Percentiles rank a stretch among this genome's conserved stretches.
Evolutionary conservation across 495 filamentous ascomycete genomes (phyloP).

Genomic region (Annulohypoxylon bovei): DNA sequence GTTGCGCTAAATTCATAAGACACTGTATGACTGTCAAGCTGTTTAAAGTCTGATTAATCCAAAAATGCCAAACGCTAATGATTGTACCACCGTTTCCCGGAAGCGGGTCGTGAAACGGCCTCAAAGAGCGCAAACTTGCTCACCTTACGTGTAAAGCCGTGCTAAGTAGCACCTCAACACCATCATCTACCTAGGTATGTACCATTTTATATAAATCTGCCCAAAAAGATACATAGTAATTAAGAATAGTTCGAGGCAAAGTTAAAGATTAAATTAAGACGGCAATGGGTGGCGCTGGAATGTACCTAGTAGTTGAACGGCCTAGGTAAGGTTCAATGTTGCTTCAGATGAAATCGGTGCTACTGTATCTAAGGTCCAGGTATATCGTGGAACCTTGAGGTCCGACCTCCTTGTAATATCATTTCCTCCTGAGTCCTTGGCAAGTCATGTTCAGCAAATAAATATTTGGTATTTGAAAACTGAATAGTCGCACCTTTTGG

Average conservation of each 20-base stretch:
- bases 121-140: slow-evolving; percentile 46
- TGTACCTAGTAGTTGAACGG: background rate
- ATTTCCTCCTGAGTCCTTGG: slow-evolving; percentile 6
- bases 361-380: background rate
- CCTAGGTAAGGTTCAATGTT: background rate
- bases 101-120: slow-evolving; percentile 38
- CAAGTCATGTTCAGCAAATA: background rate
- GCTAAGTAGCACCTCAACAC: background rate
- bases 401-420: background rate
- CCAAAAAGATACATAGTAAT: background rate
- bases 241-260: background rate
- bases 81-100: slow-evolving; percentile 11
- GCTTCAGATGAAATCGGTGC: background rate
- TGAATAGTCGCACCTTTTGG: background rate
- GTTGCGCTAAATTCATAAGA: background rate
- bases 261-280: background rate
- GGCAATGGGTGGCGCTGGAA: background rate
- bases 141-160: slow-evolving; percentile 18
- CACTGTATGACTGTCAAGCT: background rate
- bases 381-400: slow-evolving; percentile 32
- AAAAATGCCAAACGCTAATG: background rate
- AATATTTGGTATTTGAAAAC: background rate
- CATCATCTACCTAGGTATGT: slow-evolving; percentile 13
- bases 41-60: background rate
- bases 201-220: background rate